Evolutionary conservation across 1,284 basidiomycete genomes (phyloP), one percentile per base, ranked within the genome.

Genomic region (Trichosporon ovoides): DNA sequence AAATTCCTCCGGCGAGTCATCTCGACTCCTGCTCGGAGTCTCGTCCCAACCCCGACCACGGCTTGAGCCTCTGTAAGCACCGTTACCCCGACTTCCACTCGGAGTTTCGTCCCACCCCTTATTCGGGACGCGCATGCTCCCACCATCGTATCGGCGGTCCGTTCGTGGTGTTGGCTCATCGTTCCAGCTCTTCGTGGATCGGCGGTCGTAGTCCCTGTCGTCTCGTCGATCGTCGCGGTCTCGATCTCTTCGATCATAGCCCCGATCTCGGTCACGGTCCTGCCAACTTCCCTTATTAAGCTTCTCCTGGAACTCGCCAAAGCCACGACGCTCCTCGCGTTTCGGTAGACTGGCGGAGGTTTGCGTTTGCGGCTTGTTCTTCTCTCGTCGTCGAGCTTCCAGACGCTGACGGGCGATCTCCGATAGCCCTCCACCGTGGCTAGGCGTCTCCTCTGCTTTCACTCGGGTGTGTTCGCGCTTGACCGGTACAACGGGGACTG

Each of bases 21-120:
- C 66, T 2, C 68, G 56, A 60, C 85, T 85, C 86, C 79, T 6
- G 80, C 81, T 52, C 80, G 91, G 91, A 0, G 91, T 94, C 3
- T 89, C 88, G 74, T 93, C 91, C 91, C 91, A 93, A 5, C 81
- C 72, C 1, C 62, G 59, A 1, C 48, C 50, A 24, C 66, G 62
- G 62, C 65, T 66, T 12, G 59, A 38, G 2, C 68, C 68, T 4
- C 67, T 79, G 3, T 83, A 81, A 1, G 57, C 58, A 52, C n/a
- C n/a, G n/a, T n/a, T n/a, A n/a, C n/a, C n/a, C n/a, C n/a, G n/a
- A n/a, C n/a, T n/a, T n/a, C 77, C 76, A 20, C 88, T 83, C 2
- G 91, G 91, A 1, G 91, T 94, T 19, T 91, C 87, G 58, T 94
- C 91, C 91, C 91, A 94, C 3, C 85, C 86, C 52, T 88, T 83